Evolutionary conservation across 257 asterid species (phyloP).

Genomic region (Euphrasia confusa): DNA sequence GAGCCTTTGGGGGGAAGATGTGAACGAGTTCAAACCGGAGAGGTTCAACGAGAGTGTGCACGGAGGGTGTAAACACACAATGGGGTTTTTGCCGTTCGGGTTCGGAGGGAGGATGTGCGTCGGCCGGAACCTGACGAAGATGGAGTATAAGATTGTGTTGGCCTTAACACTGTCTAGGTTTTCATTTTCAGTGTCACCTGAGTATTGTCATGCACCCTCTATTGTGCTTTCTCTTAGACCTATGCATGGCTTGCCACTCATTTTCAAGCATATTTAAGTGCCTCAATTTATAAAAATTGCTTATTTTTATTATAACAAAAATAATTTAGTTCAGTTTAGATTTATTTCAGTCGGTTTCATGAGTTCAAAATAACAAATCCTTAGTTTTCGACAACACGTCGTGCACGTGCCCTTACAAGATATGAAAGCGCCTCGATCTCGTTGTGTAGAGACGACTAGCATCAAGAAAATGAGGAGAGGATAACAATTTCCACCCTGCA

Average conservation of each 20-base stretch:
- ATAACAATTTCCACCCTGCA: too few relatives aligned
- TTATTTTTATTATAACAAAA: too few relatives aligned
- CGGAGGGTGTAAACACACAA: slow-evolving; percentile 82
- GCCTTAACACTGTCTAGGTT: slow-evolving; percentile 52
- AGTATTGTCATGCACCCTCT: slow-evolving; percentile 57
- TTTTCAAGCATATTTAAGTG: slow-evolving; percentile 34
- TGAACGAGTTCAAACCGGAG: slow-evolving; percentile 66
- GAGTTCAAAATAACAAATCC: too few relatives aligned
- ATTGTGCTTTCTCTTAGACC: slow-evolving; percentile 86
- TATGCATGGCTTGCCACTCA: slow-evolving; percentile 58
- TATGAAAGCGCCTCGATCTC: too few relatives aligned
- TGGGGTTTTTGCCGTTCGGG: slow-evolving; percentile 86
- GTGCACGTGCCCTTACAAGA: too few relatives aligned
- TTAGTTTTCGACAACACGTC: too few relatives aligned
- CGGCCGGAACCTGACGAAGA: slow-evolving; percentile 57
- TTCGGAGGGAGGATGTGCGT: slow-evolving; percentile 94
- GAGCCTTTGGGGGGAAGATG: slow-evolving; percentile 68
- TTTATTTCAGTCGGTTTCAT: too few relatives aligned
- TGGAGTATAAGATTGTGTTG: slow-evolving; percentile 76
- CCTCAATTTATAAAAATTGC: too few relatives aligned
- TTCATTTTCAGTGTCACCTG: slow-evolving; percentile 62
- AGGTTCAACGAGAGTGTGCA: slow-evolving; percentile 46
- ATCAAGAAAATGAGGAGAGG: too few relatives aligned
- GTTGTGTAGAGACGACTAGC: too few relatives aligned
- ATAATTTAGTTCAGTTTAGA: too few relatives aligned